Base-by-base conservation (phyloP, 805 yeast species). In the Hemisphaericaspora nanyangensis region DNA sequence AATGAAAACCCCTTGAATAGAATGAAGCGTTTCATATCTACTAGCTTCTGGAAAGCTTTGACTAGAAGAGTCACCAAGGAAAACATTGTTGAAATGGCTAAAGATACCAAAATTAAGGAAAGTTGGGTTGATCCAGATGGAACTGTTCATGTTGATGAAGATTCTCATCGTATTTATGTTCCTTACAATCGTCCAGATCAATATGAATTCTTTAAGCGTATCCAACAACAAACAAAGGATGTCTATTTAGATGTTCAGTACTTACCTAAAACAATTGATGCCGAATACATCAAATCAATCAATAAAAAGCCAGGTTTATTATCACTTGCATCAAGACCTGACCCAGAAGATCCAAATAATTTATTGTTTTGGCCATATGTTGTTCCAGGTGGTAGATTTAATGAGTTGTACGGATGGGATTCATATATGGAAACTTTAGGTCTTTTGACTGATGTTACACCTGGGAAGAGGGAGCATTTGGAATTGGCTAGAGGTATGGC, bases 381-480 rank as follows among this genome's bases (percentile, higher is more conserved):
- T 13, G 98, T 91, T 17, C 99, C 99, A 1, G 99, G 99, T 13
- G 98, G 99, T 17, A 71, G 99, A 47, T 91, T 91, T 63, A 93
- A 93, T 64, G 99, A 91, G 63, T 74, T 89, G 42, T 91, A 93
- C 55, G 99, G 98, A 12, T 91, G 99, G 99, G 99, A 91, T 60
- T 88, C 96, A 2, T 91, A 93, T 56, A 85, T 93, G 83, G 89
- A 83, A 56, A 77, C 93, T 0, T 61, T 89, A 17, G 99, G 98
- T 1, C 69, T 93, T 30, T 58, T 93, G 18, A 73, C 76, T 19
- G 84, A 85, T 53, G 70, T 60, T 1, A 56, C 61, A 0, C 47
- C 52, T 1, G 44, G 47, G 7, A 38, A 54, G 29, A 56, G 60
- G 30, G 76, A 74, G 29, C 72, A 79, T 36, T 60, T 79, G 16